phyloP scores from a whole-genome alignment of 148 eudicot species.

The Rhododendron henanense region DNA sequence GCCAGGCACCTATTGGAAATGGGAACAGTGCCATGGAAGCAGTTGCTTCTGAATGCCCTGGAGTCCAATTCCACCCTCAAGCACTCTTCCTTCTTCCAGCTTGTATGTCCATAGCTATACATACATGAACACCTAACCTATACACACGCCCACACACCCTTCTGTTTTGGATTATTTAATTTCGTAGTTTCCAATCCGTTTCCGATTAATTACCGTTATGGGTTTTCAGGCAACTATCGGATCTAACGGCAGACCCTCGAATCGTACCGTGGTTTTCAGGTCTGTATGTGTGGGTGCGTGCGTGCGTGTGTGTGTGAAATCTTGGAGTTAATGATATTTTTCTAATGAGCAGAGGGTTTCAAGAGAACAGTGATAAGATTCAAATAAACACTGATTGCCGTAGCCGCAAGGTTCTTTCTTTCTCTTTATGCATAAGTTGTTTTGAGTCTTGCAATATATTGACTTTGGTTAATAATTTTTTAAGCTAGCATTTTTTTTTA shows the following conservation, averaged over 20 bases:
- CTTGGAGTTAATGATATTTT: not conserved
- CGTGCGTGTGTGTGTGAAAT: not conserved
- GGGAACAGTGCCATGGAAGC: constrained; percentile 67
- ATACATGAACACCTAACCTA: not conserved
- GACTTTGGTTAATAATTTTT: not conserved
- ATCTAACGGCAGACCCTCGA: constrained; percentile 38
- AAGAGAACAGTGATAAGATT: constrained; percentile 59
- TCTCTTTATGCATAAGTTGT: not conserved
- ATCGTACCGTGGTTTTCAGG: constrained; percentile 95
- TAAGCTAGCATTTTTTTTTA: too few species aligned
- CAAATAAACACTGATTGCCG: constrained; percentile 77
- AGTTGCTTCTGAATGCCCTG: constrained; percentile 62
- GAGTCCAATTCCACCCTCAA: constrained; percentile 73
- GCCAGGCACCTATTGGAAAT: constrained; percentile 24
- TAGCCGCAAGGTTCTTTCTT: constrained; percentile 53
- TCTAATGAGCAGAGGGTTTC: constrained; percentile 50
- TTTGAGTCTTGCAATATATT: not conserved
- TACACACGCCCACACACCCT: not conserved
- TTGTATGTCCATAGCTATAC: constrained; percentile 28
- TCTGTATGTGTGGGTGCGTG: not conserved
- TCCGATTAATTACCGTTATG: not conserved
- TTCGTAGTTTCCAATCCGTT: not conserved
- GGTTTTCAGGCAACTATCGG: constrained; percentile 12
- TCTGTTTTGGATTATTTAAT: not conserved
- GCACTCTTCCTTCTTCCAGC: constrained; percentile 73